Conservation (phyloP, 192 early-diverging fungal genomes). For the Umbelopsis isabellina region DNA sequence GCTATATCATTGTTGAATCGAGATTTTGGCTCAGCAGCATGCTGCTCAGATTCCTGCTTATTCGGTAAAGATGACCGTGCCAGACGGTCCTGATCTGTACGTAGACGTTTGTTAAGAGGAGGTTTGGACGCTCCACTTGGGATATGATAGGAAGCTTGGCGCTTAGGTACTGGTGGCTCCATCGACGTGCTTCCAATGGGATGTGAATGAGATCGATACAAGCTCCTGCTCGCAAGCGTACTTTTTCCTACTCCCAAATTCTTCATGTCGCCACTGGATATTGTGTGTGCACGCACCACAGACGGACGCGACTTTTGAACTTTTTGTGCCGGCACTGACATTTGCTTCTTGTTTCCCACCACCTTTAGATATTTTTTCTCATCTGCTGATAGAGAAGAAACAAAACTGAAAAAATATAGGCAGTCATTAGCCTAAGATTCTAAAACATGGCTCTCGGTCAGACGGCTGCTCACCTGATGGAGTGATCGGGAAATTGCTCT, state of each 20-base stretch:
- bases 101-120: neutral
- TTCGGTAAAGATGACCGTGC: neutral
- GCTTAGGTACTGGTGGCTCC: neutral
- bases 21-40: neutral
- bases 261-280: neutral
- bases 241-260: neutral
- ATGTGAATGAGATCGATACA: constrained; percentile 9
- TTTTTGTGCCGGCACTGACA: neutral
- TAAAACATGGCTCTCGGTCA: neutral
- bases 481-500: constrained; percentile 47
- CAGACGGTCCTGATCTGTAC: constrained; percentile 17
- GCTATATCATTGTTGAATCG: too few species aligned
- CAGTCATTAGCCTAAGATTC: neutral
- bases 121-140: constrained; percentile 1
- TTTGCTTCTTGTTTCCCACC: neutral
- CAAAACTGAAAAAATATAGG: neutral
- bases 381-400: constrained; percentile 9
- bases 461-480: constrained; percentile 34
- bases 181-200: neutral
- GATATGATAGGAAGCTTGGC: constrained; percentile 16
- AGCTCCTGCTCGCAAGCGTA: neutral
- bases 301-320: neutral
- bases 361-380: constrained; percentile 23
- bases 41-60: neutral
- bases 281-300: neutral